Evolutionary conservation across 768 basidiomycete species (phyloP).

Genomic region (Trametes villosa): DNA sequence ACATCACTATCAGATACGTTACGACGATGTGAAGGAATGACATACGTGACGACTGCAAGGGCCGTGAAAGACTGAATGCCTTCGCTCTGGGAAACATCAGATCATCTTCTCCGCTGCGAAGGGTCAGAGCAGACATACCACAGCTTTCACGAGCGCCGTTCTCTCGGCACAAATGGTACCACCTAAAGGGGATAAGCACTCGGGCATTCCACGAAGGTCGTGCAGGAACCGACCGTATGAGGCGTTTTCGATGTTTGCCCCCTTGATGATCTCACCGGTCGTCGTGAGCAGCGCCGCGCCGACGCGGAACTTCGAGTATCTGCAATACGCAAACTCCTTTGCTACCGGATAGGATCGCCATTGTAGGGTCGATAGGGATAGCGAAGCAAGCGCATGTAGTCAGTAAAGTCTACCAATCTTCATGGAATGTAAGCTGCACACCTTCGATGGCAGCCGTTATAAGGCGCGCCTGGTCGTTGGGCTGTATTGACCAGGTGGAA

Average conservation of each 20-base stretch:
- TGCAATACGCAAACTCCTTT: slow-evolving; percentile 73
- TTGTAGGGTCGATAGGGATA: too few species aligned
- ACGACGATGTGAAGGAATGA: slow-evolving; percentile 12
- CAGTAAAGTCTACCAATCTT: too few species aligned
- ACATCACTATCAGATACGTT: neutral
- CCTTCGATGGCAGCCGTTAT: slow-evolving; percentile 66
- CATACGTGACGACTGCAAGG: slow-evolving; percentile 81
- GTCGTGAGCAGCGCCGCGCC: slow-evolving; percentile 82
- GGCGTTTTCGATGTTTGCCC: slow-evolving; percentile 94
- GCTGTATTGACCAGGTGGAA: slow-evolving; percentile 37
- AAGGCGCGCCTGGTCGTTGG: slow-evolving; percentile 50
- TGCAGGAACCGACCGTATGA: slow-evolving; percentile 65
- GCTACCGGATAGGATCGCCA: slow-evolving; percentile 35
- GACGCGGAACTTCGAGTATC: slow-evolving; percentile 92
- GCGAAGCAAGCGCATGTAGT: too few species aligned
- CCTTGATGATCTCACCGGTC: slow-evolving; percentile 75
- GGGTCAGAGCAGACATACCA: slow-evolving; percentile 75
- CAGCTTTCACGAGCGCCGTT: slow-evolving; percentile 93
- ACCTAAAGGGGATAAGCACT: slow-evolving; percentile 48
- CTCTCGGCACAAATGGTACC: slow-evolving; percentile 93
- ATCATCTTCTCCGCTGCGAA: too few species aligned
- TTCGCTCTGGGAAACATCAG: slow-evolving; percentile 63
- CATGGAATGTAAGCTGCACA: slow-evolving; percentile 22
- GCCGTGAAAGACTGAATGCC: slow-evolving; percentile 71
- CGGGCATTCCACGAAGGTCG: neutral